Base-by-base conservation (phyloP, 768 basidiomycete genomes). In the Amanita exitialis region DNA sequence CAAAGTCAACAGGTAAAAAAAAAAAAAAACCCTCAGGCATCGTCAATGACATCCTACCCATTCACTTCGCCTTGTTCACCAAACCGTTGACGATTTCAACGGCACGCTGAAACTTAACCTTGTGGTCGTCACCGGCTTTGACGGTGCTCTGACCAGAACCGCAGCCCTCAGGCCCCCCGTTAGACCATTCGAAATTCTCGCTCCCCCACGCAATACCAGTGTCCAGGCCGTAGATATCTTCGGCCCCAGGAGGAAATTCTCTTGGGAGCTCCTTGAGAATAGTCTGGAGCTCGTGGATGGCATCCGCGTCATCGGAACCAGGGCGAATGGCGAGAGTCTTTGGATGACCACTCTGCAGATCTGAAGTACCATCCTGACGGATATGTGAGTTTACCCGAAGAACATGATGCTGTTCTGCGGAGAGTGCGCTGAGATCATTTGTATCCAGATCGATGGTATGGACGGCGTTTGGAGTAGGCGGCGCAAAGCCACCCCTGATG, bases 171-270 rank as follows among this genome's bases (percentile, higher is more conserved):
- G 82, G 80, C 0, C 77, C 79, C 2, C 77, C 78, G 59, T 83
- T 83, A 37, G 50, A 60, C 85, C 85, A 87, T 62, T 70, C 56
- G 15, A 86, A 61, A 56, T 79, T 76, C 0, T 77, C 73, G 55
- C 75, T 77, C 6, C 66, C 70, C 68, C 77, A 83, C 5, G 74
- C 67, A 54, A 88, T 86, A 62, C 81, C 79, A 7, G 73, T 82
- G 61, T 86, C 72, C 55, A 79, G 54, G 1, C 81, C 82, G 56
- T 90, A 90, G 48, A 89, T 81, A 59, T 90, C 86, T 62, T 84
- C 68, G 41, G 76, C 78, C 1, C 82, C 83, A 0, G 75, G 74
- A 25, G 80, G 77, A 1, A 57, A 43, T 59, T 80, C 79, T 1
- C 67, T 75, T 3, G 83, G 85, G 34, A 88, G 56, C 0, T 59